Evolutionary conservation across 2,329 filamentous ascomycete species (phyloP), one percentile per base, ranked within the genome.

Genomic region (Hypoxylon sp.): DNA sequence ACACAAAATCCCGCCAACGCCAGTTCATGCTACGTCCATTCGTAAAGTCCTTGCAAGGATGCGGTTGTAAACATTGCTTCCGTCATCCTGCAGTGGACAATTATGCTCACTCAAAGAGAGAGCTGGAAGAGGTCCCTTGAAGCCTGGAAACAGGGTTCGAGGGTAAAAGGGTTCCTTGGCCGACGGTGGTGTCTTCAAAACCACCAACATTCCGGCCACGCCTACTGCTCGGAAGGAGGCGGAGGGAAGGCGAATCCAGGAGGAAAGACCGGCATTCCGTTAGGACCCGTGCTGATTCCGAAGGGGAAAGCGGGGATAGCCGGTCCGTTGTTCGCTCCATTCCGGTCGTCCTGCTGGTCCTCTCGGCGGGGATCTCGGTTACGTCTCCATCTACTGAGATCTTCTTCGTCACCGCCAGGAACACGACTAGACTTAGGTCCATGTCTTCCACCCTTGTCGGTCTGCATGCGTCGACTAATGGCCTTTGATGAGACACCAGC

Each of bases 401-500:
- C 74, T 6, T 62, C 72, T 7, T 76, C 76, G 4, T 78, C 75
- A 6, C 72, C 69, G 17, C 72, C 59, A 2, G 83, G 78, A 24
- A 77, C 81, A 17, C 85, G 81, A n/a, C 85, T 87, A 1, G 88
- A 91, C 75, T 89, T 90, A 56, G 89, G 89, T 2, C 89, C 89
- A 74, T 89, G 87, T 73, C 85, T 85, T 37, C 89, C 89, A 58
- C 88, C 87, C 75, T 89, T 88, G 76, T 91, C 89, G 6, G 89
- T 91, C 79, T 90, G 88, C 87, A 91, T 91, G 37, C 89, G 87
- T 17, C 89, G 85, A 73, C 88, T 90, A 68, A 91, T 91, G 42
- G 89, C 93, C 84, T 99, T 99, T 47, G 94, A 98, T 17, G 94
- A 98, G 13, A 99, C 97, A 62, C 96, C 96, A 17, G 95, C 94